phyloP scores from a whole-genome alignment of 2,329 filamentous ascomycete species.

The Colletotrichum viniferum region DNA sequence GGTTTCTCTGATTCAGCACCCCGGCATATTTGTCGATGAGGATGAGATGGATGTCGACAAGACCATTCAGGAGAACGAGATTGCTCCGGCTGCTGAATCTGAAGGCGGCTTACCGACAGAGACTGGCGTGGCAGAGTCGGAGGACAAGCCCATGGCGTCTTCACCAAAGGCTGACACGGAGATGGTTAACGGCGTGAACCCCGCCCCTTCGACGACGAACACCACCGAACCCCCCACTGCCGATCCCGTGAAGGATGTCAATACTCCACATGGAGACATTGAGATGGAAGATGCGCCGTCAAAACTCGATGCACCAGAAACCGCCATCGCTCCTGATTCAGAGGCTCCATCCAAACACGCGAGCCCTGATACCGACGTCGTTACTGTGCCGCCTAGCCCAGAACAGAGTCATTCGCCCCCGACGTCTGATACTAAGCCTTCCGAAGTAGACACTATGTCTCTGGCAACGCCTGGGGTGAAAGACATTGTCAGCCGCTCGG shows the following conservation, averaged over 20 bases:
- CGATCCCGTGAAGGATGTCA: neutral
- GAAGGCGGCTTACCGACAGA: neutral
- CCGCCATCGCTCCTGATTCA: constrained; percentile 25
- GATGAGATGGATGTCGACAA: constrained; percentile 10
- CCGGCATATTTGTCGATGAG: constrained; percentile 23
- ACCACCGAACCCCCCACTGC: neutral
- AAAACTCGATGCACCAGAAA: constrained; percentile 15
- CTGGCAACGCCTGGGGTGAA: constrained; percentile 17
- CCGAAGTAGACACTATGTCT: constrained; percentile 48
- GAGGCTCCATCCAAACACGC: constrained; percentile 29
- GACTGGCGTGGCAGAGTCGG: neutral
- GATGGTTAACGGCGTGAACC: neutral
- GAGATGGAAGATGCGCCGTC: constrained; percentile 36
- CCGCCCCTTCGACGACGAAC: neutral
- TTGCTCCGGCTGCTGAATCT: neutral
- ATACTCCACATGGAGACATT: constrained; percentile 28
- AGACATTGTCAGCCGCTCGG: constrained; percentile 33
- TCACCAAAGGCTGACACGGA: neutral
- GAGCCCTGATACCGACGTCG: constrained; percentile 47
- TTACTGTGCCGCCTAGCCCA: constrained; percentile 47
- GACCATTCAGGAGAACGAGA: neutral
- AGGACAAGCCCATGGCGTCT: neutral
- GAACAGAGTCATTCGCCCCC: constrained; percentile 52
- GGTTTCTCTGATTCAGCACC: constrained; percentile 35
- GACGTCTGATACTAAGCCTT: constrained; percentile 56